Evolutionary conservation across 2,329 filamentous ascomycete species (phyloP).

Genomic region (Conoideocrella luteorostrata): DNA sequence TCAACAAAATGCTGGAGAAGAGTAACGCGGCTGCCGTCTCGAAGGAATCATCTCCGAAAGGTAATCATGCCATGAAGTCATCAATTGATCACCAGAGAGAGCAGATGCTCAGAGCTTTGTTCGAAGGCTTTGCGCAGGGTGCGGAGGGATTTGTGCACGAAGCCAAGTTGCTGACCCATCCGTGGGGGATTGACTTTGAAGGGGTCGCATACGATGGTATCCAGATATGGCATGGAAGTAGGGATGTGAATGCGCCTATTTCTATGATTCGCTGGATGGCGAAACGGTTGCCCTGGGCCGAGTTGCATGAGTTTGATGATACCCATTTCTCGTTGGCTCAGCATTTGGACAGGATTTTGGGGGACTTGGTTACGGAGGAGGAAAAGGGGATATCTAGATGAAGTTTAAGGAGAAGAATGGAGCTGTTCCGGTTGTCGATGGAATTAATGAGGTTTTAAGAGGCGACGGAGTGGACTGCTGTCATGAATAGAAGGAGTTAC

Average conservation of each 20-base stretch:
- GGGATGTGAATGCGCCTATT: slow-evolving; percentile 26
- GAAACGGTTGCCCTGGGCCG: slow-evolving; percentile 24
- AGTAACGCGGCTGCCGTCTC: no score
- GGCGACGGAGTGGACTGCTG: no score
- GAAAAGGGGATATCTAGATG: neutral
- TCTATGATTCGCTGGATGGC: slow-evolving; percentile 30
- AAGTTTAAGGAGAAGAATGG: no score
- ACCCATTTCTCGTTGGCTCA: slow-evolving; percentile 24
- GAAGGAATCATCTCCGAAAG: no score
- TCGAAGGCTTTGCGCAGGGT: slow-evolving; percentile 25
- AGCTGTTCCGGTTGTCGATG: no score
- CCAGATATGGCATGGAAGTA: slow-evolving; percentile 26
- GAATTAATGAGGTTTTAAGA: no score
- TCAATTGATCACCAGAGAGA: slow-evolving; percentile 15
- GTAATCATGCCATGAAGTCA: neutral
- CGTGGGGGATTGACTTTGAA: slow-evolving; percentile 24
- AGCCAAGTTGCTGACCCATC: slow-evolving; percentile 20
- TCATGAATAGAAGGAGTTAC: no score
- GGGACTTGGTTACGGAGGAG: slow-evolving; percentile 8
- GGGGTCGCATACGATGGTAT: slow-evolving; percentile 20
- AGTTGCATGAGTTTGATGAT: slow-evolving; percentile 26
- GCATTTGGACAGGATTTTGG: slow-evolving; percentile 15
- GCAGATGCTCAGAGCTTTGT: slow-evolving; percentile 21
- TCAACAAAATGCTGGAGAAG: no score
- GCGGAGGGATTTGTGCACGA: slow-evolving; percentile 20